phyloP scores from a whole-genome alignment of 495 filamentous ascomycete species.

The Penicillium diatomitis region DNA sequence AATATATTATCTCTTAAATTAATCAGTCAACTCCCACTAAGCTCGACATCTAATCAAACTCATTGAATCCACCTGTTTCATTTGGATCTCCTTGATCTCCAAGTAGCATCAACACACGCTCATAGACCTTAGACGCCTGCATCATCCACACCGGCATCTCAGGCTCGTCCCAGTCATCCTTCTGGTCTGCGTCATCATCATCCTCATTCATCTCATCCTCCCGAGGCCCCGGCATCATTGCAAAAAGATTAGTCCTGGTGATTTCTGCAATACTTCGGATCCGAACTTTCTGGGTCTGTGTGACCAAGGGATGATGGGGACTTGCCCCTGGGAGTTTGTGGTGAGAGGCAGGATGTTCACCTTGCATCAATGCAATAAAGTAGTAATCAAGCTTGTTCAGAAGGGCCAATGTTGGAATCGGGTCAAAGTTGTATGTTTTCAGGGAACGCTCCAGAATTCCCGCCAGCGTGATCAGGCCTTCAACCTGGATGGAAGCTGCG shows the following conservation, averaged over 20 bases:
- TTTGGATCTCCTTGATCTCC: conserved; percentile 22
- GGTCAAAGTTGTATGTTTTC: conserved; percentile 55
- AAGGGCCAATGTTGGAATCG: conserved; percentile 52
- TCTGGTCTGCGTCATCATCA: background rate
- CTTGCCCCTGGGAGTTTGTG: conserved; percentile 59
- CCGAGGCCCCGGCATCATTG: conserved; percentile 39
- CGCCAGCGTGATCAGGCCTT: conserved; percentile 71
- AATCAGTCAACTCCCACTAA: too few relatives aligned
- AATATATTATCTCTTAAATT: too few relatives aligned
- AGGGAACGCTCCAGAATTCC: conserved; percentile 57
- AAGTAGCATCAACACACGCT: background rate
- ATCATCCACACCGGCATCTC: conserved; percentile 29
- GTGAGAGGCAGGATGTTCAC: conserved; percentile 55
- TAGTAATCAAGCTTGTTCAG: conserved; percentile 70
- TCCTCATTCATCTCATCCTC: conserved; percentile 8
- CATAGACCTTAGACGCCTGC: background rate
- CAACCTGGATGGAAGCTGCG: conserved; percentile 70
- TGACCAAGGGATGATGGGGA: conserved; percentile 34
- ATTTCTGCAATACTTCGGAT: conserved; percentile 67
- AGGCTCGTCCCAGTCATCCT: conserved; percentile 27
- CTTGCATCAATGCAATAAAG: conserved; percentile 62
- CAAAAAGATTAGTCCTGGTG: conserved; percentile 38
- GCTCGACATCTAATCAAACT: too few relatives aligned
- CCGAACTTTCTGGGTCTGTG: conserved; percentile 69
- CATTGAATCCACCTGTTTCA: conserved; percentile 13